Percentiles rank a stretch among this genome's conserved stretches.
These are phyloP conservation scores for Colletotrichum acutatum DNA, from an alignment of 2,329 filamentous ascomycete species.

Conservation along the genomic window DNA sequence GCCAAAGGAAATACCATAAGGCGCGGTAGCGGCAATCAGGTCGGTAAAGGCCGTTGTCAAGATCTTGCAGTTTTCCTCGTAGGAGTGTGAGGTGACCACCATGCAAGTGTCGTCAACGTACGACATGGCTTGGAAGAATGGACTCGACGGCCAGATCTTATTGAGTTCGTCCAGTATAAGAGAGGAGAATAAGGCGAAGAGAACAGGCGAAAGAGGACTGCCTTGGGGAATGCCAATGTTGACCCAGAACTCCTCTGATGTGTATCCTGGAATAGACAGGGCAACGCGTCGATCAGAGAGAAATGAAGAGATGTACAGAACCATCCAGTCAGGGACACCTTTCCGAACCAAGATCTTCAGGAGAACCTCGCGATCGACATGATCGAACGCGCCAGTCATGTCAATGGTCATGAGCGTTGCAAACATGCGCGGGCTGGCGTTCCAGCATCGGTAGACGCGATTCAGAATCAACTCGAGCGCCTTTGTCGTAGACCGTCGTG, in stretches of 20 bases:
- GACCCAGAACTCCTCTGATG: background rate
- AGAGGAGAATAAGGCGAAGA: background rate
- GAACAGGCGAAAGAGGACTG: conserved; percentile 8
- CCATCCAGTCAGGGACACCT: background rate
- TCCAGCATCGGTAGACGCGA: too few species aligned
- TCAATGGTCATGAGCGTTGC: background rate
- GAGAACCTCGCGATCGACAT: background rate
- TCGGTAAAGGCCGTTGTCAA: too few species aligned
- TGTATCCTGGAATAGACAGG: background rate
- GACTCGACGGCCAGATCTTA: background rate
- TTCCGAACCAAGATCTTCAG: background rate
- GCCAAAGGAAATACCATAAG: too few species aligned
- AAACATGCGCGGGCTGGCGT: too few species aligned
- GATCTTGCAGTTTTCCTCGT: background rate
- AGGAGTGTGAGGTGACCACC: background rate
- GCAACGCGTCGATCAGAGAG: background rate
- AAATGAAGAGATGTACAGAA: background rate
- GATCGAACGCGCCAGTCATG: conserved; percentile 14
- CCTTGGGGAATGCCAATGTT: conserved; percentile 17
- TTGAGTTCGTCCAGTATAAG: conserved; percentile 2
- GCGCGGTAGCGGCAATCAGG: too few species aligned
- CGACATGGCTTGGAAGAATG: background rate
- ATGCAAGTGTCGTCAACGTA: conserved; percentile 23
- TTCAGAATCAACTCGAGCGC: background rate
- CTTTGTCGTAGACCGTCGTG: too few species aligned